Base-by-base conservation (phyloP, 2,329 filamentous ascomycete genomes). In the Cladosporium sphaerospermum region DNA sequence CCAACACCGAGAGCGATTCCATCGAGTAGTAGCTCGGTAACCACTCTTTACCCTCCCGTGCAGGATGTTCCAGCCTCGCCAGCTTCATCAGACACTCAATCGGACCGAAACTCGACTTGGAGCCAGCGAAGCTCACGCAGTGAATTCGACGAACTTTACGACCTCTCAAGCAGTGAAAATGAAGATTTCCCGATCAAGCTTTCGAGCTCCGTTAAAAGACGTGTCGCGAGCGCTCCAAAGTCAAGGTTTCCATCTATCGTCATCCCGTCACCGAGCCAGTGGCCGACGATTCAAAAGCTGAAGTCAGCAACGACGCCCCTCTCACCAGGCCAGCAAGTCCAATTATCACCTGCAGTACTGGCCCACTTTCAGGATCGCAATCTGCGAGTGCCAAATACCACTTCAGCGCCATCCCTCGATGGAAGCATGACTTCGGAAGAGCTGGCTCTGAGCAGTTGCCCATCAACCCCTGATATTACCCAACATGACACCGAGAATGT, bases 361-460 rank as follows among this genome's bases (percentile, higher is more conserved):
- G 83, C 83, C 9, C 84, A 88, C 64, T 82, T 96, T 67, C 79
- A 81, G 28, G 64, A 69, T 28, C 71, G 71, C 36, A 72, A 67
- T 43, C 78, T 84, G 18, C 79, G 82, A 45, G 78, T 92, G 3
- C 89, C 89, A 1, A 84, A 82, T 34, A 80, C 83, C 31, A 91
- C 89, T 52, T 86, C 88, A 5, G 86, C 91, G 4, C 92, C 92
- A 3, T 96, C 92, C 4, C 77, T 96, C 3, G 91, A 96, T 71
- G 91, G 90, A 18, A 96, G 89, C 70, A 73, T 93, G 63, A 86
- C 84, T 8, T 95, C 91, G 2, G 91, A 96, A 65, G 90, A 95
- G 67, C 80, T 95, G 69, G 88, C 89, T 1, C 80, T 79, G 50
- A 79, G 90, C 68, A 95, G 89, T 64, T 89, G 89, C 45, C 90